These are phyloP conservation scores for Trichosporon sp. DNA, from an alignment of 1,284 basidiomycete species.

Conservation along the genomic window DNA sequence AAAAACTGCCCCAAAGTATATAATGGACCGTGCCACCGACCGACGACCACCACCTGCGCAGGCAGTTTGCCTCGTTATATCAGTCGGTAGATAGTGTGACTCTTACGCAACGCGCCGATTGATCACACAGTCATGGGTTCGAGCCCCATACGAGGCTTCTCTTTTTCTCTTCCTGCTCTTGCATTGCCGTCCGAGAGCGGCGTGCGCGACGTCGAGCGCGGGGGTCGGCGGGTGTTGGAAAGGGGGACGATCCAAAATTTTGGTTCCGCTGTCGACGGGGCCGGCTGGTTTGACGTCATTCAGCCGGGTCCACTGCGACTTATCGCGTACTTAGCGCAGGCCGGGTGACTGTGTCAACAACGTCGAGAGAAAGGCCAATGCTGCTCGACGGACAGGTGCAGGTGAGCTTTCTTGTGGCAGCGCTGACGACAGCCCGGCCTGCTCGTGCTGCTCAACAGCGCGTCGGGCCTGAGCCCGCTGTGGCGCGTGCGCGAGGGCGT, in stretches of 20 bases:
- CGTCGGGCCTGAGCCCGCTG: slow-evolving; percentile 59
- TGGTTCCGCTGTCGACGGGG: background rate
- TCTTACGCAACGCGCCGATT: background rate
- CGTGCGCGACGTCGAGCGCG: too few relatives aligned
- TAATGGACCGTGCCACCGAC: too few relatives aligned
- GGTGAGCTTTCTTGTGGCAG: slow-evolving; percentile 13
- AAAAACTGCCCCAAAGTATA: too few relatives aligned
- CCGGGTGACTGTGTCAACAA: too few relatives aligned
- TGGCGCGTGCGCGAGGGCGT: slow-evolving; percentile 59
- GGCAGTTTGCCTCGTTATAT: background rate
- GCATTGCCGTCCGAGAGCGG: too few relatives aligned
- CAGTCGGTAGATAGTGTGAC: slow-evolving; percentile 7
- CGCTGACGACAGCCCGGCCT: slow-evolving; percentile 56
- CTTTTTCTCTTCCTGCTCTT: background rate
- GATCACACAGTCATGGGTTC: slow-evolving; percentile 7
- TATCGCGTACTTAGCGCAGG: too few relatives aligned
- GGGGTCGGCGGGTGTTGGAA: background rate
- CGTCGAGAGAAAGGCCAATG: slow-evolving; percentile 10
- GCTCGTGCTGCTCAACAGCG: slow-evolving; percentile 73
- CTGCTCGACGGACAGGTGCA: slow-evolving; percentile 28
- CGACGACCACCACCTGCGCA: too few relatives aligned
- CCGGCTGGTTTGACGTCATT: background rate
- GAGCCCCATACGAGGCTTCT: slow-evolving; percentile 3
- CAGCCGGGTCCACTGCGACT: too few relatives aligned
- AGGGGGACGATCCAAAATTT: background rate